Conservation (phyloP, 202 grass and related monocot genomes). For the Panicum virgatum region DNA sequence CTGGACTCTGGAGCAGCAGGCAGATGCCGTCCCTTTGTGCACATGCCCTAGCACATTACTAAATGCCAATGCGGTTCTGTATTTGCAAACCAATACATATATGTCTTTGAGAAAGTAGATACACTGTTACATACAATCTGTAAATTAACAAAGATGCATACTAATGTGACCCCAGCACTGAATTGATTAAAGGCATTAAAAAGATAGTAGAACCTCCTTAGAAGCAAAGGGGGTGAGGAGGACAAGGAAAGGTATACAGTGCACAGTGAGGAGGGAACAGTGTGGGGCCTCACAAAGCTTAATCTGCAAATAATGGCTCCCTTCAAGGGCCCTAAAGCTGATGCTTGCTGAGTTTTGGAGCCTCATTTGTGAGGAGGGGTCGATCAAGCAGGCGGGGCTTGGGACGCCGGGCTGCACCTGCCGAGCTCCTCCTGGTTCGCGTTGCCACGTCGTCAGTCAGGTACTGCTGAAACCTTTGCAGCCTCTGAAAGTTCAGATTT, state of each 20-base stretch:
- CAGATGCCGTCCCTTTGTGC: constrained; percentile 40
- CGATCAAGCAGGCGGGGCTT: neutral
- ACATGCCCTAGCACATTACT: constrained; percentile 54
- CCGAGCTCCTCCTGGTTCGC: constrained; percentile 24
- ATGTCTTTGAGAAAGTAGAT: constrained; percentile 37
- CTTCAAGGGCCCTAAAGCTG: constrained; percentile 53
- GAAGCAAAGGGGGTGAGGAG: constrained; percentile 54
- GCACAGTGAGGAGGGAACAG: constrained; percentile 23
- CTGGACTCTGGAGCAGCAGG: constrained; percentile 36
- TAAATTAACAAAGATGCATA: constrained; percentile 27
- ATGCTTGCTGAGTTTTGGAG: constrained; percentile 50
- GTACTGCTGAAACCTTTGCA: constrained; percentile 43
- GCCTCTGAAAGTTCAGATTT: constrained; percentile 30
- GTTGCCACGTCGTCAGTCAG: constrained; percentile 32
- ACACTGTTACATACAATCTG: constrained; percentile 38
- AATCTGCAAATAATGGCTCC: constrained; percentile 59
- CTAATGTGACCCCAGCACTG: constrained; percentile 24
- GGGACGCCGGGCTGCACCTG: constrained; percentile 14
- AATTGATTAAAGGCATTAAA: constrained; percentile 46
- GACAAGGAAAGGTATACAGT: constrained; percentile 43
- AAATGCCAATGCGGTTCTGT: constrained; percentile 17
- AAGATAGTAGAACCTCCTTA: constrained; percentile 55
- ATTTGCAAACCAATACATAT: constrained; percentile 4
- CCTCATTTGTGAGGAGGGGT: constrained; percentile 16
- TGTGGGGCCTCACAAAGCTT: constrained; percentile 53